phyloP scores from a whole-genome alignment of 768 basidiomycete genomes.

The Pleurotus tuoliensis region DNA sequence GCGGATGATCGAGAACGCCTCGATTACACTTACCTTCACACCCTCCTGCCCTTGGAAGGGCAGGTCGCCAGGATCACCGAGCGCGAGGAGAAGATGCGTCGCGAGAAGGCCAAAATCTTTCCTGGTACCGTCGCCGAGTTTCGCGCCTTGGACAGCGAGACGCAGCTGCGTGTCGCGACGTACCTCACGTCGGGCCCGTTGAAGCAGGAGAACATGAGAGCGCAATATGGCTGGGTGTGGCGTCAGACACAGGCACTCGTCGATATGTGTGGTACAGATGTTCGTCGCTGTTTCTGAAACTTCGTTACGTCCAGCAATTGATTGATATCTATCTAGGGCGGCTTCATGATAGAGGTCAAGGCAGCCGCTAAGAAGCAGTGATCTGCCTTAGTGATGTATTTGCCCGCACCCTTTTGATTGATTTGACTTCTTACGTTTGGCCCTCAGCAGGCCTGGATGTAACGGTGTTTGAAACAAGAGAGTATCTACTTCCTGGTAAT shows the following conservation, averaged over 20 bases:
- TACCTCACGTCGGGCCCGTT: conserved; percentile 32
- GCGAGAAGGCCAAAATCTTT: conserved; percentile 24
- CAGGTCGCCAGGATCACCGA: conserved; percentile 15
- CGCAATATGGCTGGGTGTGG: conserved; percentile 49
- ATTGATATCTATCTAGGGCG: not conserved
- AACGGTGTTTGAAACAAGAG: no score
- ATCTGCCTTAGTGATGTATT: no score
- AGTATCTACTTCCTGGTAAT: no score
- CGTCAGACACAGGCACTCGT: conserved; percentile 42
- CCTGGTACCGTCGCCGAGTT: conserved; percentile 31
- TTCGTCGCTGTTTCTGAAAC: conserved; percentile 20
- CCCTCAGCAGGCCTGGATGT: no score
- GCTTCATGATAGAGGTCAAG: not conserved
- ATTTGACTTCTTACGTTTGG: no score
- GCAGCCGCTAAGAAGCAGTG: no score
- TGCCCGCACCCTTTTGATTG: no score
- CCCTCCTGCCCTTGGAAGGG: conserved; percentile 17
- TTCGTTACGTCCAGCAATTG: no score
- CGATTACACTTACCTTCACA: conserved; percentile 26
- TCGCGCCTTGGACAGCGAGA: conserved; percentile 31
- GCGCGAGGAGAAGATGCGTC: conserved; percentile 21
- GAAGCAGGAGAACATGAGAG: conserved; percentile 43
- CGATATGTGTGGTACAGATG: conserved; percentile 35
- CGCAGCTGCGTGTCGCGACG: conserved; percentile 45
- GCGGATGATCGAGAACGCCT: conserved; percentile 24